Evolutionary conservation across 306 rosid genomes (phyloP).

Genomic region (Citrullus colocynthis): DNA sequence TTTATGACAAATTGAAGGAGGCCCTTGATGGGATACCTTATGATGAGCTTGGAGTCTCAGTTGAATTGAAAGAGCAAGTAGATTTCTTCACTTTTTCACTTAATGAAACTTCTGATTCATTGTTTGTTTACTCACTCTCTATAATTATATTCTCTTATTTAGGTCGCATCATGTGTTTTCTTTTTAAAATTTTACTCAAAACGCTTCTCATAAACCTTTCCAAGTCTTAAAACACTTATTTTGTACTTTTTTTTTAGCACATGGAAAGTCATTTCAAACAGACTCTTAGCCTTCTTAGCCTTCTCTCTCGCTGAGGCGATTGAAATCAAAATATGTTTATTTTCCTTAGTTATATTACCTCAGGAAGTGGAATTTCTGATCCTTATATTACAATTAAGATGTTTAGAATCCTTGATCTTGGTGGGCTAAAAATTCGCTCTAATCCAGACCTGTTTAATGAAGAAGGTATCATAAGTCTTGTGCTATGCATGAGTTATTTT

Average conservation of each 20-base stretch:
- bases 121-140: background rate
- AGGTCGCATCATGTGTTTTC: background rate
- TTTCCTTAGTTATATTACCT: background rate
- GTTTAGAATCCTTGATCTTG: background rate
- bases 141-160: background rate
- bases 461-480: background rate
- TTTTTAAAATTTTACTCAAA: background rate
- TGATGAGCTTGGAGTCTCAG: slow-evolving; percentile 49
- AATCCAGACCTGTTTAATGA: background rate
- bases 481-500: background rate
- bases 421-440: background rate
- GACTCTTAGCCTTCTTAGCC: too few relatives aligned
- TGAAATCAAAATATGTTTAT: background rate
- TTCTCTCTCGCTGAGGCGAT: too few relatives aligned
- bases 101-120: background rate
- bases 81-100: background rate
- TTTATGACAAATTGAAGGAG: slow-evolving; percentile 44
- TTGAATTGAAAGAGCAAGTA: slow-evolving; percentile 74
- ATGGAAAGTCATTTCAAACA: background rate
- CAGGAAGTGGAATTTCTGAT: background rate
- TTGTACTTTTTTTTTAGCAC: too few relatives aligned
- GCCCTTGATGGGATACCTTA: slow-evolving; percentile 43
- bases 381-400: background rate
- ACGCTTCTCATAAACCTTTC: too few relatives aligned
- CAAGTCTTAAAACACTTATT: too few relatives aligned